Evolutionary conservation across 345 rosid species (phyloP), one percentile per base, ranked within the genome.

Genomic region (Mercurialis annua): DNA sequence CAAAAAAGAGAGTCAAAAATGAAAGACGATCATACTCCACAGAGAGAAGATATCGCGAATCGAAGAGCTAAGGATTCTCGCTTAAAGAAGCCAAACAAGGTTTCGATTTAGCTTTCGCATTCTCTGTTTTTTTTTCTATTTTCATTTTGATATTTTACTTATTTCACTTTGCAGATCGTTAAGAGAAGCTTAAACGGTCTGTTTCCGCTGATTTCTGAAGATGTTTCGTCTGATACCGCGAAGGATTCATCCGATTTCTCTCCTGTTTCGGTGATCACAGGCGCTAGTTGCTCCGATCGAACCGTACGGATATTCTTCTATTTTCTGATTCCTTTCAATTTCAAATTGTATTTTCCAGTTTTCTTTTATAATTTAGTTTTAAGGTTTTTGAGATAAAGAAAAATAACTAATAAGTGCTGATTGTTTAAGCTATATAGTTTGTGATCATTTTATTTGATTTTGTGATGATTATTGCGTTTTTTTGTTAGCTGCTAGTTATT

Each of bases 1-100:
- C 50, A 72, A 62, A 56, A 16, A 17, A 16, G 27, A 31, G 36
- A 73, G 54, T 12, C n/a, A 52, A 67, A 57, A 38, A 62, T 72
- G 83, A 76, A 46, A 42, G 74, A 64, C 42, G 1, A 18, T 60
- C 81, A 73, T 26, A 73, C 74, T 47, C 80, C 71, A 18, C 65
- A 31, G 17, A 64, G 61, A 33, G 73, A 74, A 26, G 70, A 67
- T 36, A 12, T 52, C 52, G 18, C 36, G 18, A 64, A 48, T 62
- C 69, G 54, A 42, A 65, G 47, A 54, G 67, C 55, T 15, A 73
- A 70, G 57, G 72, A 68, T 15, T 69, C 76, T 62, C 71, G 20
- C 1, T 62, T 27, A 63, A 77, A 77, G 77, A 77, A 71, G 46
- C 14, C 65, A 55, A 66, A 29, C 29, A 77, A 62, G 72, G 75